These are phyloP conservation scores for Podila minutissima DNA, from an alignment of 192 early-diverging fungal species.

Conservation along the genomic window DNA sequence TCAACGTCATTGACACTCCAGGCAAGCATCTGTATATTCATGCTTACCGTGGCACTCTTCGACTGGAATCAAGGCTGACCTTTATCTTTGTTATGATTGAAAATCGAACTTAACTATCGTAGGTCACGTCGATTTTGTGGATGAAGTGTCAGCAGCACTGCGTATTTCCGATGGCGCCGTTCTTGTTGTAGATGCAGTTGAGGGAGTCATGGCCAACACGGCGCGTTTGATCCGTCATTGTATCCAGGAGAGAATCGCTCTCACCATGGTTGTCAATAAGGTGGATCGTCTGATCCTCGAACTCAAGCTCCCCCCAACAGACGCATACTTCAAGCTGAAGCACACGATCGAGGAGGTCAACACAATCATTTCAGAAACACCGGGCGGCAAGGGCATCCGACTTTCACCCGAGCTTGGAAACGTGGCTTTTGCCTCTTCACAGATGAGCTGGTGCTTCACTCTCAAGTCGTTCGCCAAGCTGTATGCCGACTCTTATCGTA, in stretches of 20 bases:
- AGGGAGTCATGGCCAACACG: constrained; percentile 97
- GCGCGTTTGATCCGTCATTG: constrained; percentile 86
- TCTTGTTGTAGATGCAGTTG: constrained; percentile 94
- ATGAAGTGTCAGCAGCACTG: constrained; percentile 89
- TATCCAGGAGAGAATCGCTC: constrained; percentile 78
- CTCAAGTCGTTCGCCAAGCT: constrained; percentile 91
- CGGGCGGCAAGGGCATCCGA: constrained; percentile 70
- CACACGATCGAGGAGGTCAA: constrained; percentile 98
- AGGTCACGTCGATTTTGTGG: constrained; percentile 95
- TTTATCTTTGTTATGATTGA: background rate
- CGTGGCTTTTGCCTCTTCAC: constrained; percentile 92
- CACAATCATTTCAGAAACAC: constrained; percentile 70
- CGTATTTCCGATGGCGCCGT: constrained; percentile 91
- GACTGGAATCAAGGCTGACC: too few species aligned
- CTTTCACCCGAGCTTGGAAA: constrained; percentile 95
- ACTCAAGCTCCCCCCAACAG: constrained; percentile 93
- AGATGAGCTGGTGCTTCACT: constrained; percentile 95
- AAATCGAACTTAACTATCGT: background rate
- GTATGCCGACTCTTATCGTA: constrained; percentile 84
- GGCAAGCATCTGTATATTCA: constrained; percentile 54
- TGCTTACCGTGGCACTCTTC: background rate
- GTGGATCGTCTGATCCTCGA: constrained; percentile 98
- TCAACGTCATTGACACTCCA: constrained; percentile 96
- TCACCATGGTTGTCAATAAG: constrained; percentile 97
- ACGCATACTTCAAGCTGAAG: constrained; percentile 97